Evolutionary conservation across 2,329 filamentous ascomycete genomes (phyloP).

Genomic region (Verticillium dahliae): DNA sequence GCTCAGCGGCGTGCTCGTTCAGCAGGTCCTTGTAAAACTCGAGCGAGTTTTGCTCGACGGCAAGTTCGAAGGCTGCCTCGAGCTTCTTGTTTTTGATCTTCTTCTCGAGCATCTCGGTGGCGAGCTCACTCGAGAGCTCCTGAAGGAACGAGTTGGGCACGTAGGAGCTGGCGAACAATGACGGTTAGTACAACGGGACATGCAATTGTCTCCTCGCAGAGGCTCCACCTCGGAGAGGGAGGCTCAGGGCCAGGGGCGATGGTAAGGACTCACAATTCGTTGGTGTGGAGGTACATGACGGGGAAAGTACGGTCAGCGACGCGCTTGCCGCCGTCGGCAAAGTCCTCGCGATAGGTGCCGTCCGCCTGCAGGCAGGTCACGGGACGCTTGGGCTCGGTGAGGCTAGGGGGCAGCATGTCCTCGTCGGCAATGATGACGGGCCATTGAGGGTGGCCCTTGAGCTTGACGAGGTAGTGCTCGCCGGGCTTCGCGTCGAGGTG

Average conservation of each 20-base stretch:
- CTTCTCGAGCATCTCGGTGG: slow-evolving; percentile 60
- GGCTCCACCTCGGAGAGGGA: background rate
- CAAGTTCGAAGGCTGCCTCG: slow-evolving; percentile 71
- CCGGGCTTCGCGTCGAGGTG: slow-evolving; percentile 81
- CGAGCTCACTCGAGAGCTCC: slow-evolving; percentile 67
- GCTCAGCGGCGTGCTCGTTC: slow-evolving; percentile 59
- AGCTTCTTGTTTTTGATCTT: slow-evolving; percentile 73
- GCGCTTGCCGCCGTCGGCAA: slow-evolving; percentile 80
- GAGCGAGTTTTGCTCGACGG: slow-evolving; percentile 70
- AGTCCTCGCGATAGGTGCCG: slow-evolving; percentile 82
- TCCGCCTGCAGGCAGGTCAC: slow-evolving; percentile 77
- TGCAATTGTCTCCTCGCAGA: background rate
- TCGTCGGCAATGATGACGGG: slow-evolving; percentile 92
- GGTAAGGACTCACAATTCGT: slow-evolving; percentile 78
- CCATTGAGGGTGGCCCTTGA: slow-evolving; percentile 94
- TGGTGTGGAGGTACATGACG: slow-evolving; percentile 90
- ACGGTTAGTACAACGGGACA: background rate
- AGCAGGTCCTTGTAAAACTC: slow-evolving; percentile 80
- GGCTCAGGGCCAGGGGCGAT: background rate
- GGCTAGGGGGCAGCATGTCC: slow-evolving; percentile 71
- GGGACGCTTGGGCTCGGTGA: slow-evolving; percentile 58
- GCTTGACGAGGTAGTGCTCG: slow-evolving; percentile 84
- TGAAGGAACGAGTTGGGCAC: slow-evolving; percentile 77
- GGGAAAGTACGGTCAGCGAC: slow-evolving; percentile 81
- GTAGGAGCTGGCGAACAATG: slow-evolving; percentile 64